A percentile compares a stretch with the other conserved stretches of the same genome.
Evolutionary conservation across 2,329 filamentous ascomycete genomes (phyloP).

Genomic region (Aspergillus cejpii): DNA sequence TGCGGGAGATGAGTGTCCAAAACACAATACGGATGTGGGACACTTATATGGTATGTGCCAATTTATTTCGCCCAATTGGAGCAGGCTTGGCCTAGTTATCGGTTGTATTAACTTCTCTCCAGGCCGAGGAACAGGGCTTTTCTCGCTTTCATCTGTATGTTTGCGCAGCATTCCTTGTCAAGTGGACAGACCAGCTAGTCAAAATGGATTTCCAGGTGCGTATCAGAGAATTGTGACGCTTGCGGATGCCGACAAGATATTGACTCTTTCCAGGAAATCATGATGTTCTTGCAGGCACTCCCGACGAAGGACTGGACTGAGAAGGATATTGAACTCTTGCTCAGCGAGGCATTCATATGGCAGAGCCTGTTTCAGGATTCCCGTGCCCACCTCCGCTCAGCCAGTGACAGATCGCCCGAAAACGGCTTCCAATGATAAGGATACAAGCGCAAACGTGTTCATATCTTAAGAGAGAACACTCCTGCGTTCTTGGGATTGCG

Average conservation of each 20-base stretch:
- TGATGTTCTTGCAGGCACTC: constrained; percentile 97
- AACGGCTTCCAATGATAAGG: constrained; percentile 34
- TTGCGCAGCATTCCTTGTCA: constrained; percentile 93
- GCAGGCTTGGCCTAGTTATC: background rate
- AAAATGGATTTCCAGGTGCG: constrained; percentile 85
- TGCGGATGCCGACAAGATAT: constrained; percentile 4
- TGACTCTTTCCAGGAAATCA: constrained; percentile 66
- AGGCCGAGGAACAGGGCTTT: constrained; percentile 98
- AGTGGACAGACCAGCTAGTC: constrained; percentile 91
- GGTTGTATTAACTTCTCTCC: constrained; percentile 16
- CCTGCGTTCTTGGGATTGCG: background rate
- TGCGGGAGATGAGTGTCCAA: constrained; percentile 93
- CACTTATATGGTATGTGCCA: constrained; percentile 72
- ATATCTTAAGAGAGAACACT: background rate
- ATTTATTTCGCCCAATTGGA: background rate
- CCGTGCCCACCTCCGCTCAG: constrained; percentile 66
- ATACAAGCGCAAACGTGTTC: constrained; percentile 24
- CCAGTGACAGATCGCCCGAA: constrained; percentile 30
- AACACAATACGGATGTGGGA: constrained; percentile 99
- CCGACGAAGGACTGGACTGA: constrained; percentile 94
- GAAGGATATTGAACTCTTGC: constrained; percentile 90
- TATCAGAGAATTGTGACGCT: constrained; percentile 1
- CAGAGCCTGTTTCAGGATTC: constrained; percentile 95
- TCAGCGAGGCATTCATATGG: constrained; percentile 98
- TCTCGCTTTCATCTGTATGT: constrained; percentile 98